Evolutionary conservation across 129 eudicot species (phyloP).

Genomic region (Deinandra increscens): DNA sequence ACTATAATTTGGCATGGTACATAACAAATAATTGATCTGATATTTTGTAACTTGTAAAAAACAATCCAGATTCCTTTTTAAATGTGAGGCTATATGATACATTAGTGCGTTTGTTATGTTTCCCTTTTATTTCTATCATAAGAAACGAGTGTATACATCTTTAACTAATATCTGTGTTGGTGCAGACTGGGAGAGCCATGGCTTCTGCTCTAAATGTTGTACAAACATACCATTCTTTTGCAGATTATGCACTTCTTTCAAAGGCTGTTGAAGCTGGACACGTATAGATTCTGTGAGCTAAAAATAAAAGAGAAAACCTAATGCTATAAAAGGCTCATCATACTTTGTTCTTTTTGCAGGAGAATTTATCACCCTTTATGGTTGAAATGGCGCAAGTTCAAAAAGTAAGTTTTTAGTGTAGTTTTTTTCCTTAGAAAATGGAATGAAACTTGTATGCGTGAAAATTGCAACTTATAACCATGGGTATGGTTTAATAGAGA

Average conservation of each 20-base stretch:
- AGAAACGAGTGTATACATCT: not conserved
- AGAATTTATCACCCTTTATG: conserved; percentile 72
- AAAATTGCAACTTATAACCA: conserved; percentile 5
- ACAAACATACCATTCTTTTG: conserved; percentile 77
- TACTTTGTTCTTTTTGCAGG: conserved; percentile 45
- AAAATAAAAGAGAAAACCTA: not conserved
- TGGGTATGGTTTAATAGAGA: not conserved
- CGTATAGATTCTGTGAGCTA: conserved; percentile 36
- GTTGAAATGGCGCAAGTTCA: conserved; percentile 78
- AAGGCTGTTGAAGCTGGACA: conserved; percentile 66
- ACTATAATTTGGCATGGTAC: not conserved
- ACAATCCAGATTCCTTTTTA: not conserved
- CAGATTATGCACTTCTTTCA: conserved; percentile 68
- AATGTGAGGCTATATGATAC: not conserved
- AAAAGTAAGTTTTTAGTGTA: conserved; percentile 44
- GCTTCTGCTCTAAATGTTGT: conserved; percentile 79
- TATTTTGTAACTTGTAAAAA: not conserved
- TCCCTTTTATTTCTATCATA: not conserved
- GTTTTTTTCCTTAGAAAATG: not conserved
- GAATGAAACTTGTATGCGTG: conserved; percentile 2
- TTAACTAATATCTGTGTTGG: not conserved
- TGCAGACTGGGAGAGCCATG: conserved; percentile 74
- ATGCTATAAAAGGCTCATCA: not conserved
- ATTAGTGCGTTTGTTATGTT: not conserved
- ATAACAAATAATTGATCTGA: not conserved